Evolutionary conservation across 768 basidiomycete species (phyloP).

Genomic region (Trametopsis cervina): DNA sequence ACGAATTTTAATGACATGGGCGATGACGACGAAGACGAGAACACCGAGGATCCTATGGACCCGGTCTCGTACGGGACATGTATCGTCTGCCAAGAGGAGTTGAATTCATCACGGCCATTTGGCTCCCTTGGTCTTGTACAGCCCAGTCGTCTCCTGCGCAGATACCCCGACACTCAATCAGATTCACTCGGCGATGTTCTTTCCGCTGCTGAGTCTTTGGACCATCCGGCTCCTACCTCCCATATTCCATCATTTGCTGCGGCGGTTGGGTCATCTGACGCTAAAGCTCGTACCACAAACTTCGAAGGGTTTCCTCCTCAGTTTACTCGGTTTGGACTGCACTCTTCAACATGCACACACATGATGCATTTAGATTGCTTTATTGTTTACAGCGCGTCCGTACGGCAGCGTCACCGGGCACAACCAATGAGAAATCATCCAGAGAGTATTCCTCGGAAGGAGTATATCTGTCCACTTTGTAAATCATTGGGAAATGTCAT

Average conservation of each 20-base stretch:
- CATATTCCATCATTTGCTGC: conserved; percentile 43
- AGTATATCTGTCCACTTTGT: conserved; percentile 95
- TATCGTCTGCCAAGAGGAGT: conserved; percentile 96
- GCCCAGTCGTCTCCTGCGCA: conserved; percentile 77
- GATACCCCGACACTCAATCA: conserved; percentile 60
- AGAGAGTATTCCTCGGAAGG: conserved; percentile 87
- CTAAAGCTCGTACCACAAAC: conserved; percentile 35
- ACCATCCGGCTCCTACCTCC: conserved; percentile 34
- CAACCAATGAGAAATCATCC: conserved; percentile 93
- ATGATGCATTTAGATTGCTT: conserved; percentile 98
- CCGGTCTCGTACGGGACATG: conserved; percentile 78
- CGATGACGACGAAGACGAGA: conserved; percentile 63
- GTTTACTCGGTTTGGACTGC: conserved; percentile 77
- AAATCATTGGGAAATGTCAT: conserved; percentile 95
- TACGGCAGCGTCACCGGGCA: conserved; percentile 78
- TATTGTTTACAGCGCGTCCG: conserved; percentile 79
- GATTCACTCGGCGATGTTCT: conserved; percentile 68
- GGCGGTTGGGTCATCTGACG: conserved; percentile 40
- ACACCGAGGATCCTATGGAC: conserved; percentile 39
- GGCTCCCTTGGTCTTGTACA: conserved; percentile 85
- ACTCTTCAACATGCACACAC: conserved; percentile 87
- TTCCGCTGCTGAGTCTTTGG: conserved; percentile 54
- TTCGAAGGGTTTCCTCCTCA: conserved; percentile 71
- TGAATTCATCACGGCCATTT: conserved; percentile 66
- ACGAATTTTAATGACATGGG: conserved; percentile 70